phyloP scores from a whole-genome alignment of 129 eudicot genomes.

The Rutidosis leptorrhynchoides region DNA sequence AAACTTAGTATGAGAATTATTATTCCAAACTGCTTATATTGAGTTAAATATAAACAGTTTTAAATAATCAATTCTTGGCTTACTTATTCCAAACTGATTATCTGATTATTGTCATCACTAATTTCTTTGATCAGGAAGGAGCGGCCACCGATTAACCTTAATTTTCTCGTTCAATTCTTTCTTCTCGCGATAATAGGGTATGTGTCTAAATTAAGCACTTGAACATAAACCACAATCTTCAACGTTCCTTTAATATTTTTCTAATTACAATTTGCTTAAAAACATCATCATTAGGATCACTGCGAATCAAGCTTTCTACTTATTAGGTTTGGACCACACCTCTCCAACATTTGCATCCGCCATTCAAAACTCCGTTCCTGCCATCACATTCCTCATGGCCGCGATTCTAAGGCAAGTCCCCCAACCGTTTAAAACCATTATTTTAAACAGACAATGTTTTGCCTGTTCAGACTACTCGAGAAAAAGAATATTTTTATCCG shows the following conservation, averaged over 20 bases:
- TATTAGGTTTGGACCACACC: slow-evolving; percentile 87
- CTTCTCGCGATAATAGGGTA: slow-evolving; percentile 94
- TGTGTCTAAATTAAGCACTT: slow-evolving; percentile 14
- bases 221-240: not conserved
- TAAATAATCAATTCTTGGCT: not conserved
- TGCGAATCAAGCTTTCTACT: slow-evolving; percentile 91
- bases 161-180: slow-evolving; percentile 80
- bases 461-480: too few species aligned
- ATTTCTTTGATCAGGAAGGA: slow-evolving; percentile 59
- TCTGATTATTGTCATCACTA: not conserved
- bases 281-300: slow-evolving; percentile 59
- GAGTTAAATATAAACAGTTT: not conserved
- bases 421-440: not conserved
- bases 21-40: not conserved
- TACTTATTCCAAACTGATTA: not conserved
- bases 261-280: not conserved
- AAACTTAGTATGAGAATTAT: not conserved
- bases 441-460: too few species aligned
- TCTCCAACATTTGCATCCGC: slow-evolving; percentile 98
- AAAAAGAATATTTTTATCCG: too few species aligned
- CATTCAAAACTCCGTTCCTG: slow-evolving; percentile 94
- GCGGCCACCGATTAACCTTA: slow-evolving; percentile 67
- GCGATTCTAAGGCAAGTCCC: slow-evolving; percentile 57
- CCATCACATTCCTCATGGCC: slow-evolving; percentile 95
- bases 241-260: not conserved